phyloP scores from a whole-genome alignment of 495 filamentous ascomycete genomes.

The Penicillium turbatum region DNA sequence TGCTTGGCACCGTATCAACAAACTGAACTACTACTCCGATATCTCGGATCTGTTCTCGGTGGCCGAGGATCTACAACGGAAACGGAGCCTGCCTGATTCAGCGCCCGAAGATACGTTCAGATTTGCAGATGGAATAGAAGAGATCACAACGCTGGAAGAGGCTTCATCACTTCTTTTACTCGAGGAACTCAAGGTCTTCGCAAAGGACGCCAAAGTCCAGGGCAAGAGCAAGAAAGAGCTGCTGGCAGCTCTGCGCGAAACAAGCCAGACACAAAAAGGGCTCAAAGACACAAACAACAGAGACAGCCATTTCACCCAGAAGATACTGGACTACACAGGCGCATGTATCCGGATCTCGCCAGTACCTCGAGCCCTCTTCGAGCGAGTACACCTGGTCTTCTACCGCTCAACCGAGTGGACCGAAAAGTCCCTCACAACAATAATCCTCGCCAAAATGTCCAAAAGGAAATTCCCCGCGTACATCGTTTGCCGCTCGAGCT shows the following conservation, averaged over 20 bases:
- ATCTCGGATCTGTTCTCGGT: slow-evolving; percentile 68
- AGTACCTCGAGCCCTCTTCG: slow-evolving; percentile 76
- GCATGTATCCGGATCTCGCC: slow-evolving; percentile 77
- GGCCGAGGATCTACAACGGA: slow-evolving; percentile 51
- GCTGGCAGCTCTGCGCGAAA: slow-evolving; percentile 61
- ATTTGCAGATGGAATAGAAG: slow-evolving; percentile 75
- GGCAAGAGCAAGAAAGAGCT: slow-evolving; percentile 89
- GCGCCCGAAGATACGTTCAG: slow-evolving; percentile 53
- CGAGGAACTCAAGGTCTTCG: slow-evolving; percentile 80
- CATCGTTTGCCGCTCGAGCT: slow-evolving; percentile 82
- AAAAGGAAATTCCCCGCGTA: slow-evolving; percentile 85
- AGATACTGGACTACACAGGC: slow-evolving; percentile 77
- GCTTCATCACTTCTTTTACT: slow-evolving; percentile 73
- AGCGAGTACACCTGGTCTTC: slow-evolving; percentile 91
- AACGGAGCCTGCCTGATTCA: slow-evolving; percentile 40
- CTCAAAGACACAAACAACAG: slow-evolving; percentile 59
- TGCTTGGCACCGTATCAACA: slow-evolving; percentile 83
- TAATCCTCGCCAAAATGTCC: slow-evolving; percentile 87
- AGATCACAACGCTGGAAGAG: slow-evolving; percentile 78
- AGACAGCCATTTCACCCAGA: slow-evolving; percentile 61
- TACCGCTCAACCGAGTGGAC: slow-evolving; percentile 97
- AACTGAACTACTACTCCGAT: slow-evolving; percentile 75
- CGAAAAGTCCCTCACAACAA: slow-evolving; percentile 91
- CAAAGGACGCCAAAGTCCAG: slow-evolving; percentile 80
- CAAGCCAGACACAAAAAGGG: slow-evolving; percentile 68